These are phyloP conservation scores for Rhizopus delemar DNA, from an alignment of 371 early-diverging fungal genomes.

Conservation along the genomic window DNA sequence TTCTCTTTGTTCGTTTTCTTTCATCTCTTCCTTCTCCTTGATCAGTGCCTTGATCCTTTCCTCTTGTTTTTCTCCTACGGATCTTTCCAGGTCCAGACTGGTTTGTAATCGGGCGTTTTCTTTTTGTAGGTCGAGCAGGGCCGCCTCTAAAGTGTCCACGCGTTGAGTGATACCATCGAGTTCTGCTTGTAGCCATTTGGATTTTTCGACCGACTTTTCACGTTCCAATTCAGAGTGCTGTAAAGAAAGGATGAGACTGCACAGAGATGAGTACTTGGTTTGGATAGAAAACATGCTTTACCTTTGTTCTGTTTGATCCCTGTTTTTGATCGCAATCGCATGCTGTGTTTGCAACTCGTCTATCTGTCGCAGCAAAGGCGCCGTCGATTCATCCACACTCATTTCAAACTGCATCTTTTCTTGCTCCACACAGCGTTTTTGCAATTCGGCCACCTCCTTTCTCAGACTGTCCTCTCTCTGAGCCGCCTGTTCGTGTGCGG, in stretches of 20 bases:
- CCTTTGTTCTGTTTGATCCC: constrained; percentile 70
- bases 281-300: background rate
- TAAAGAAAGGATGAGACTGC: constrained; percentile 49
- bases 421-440: constrained; percentile 54
- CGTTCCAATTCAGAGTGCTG: constrained; percentile 52
- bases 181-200: constrained; percentile 7
- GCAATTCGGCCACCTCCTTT: constrained; percentile 58
- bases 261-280: background rate
- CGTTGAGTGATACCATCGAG: constrained; percentile 11
- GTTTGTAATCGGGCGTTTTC: constrained; percentile 25
- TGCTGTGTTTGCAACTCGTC: constrained; percentile 71
- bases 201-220: constrained; percentile 28
- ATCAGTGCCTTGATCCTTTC: constrained; percentile 30
- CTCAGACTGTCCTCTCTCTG: constrained; percentile 62
- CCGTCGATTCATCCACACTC: constrained; percentile 57
- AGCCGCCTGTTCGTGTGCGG: constrained; percentile 62
- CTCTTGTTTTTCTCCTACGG: constrained; percentile 24
- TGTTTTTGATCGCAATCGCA: constrained; percentile 52
- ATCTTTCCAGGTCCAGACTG: constrained; percentile 29
- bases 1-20: constrained; percentile 37
- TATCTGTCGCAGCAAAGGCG: constrained; percentile 70
- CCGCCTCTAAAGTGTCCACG: constrained; percentile 28
- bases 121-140: constrained; percentile 27
- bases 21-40: constrained; percentile 32
- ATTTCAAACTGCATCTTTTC: constrained; percentile 59